Evolutionary conservation across 768 basidiomycete genomes (phyloP).

Genomic region (Cytidiella melzeri): DNA sequence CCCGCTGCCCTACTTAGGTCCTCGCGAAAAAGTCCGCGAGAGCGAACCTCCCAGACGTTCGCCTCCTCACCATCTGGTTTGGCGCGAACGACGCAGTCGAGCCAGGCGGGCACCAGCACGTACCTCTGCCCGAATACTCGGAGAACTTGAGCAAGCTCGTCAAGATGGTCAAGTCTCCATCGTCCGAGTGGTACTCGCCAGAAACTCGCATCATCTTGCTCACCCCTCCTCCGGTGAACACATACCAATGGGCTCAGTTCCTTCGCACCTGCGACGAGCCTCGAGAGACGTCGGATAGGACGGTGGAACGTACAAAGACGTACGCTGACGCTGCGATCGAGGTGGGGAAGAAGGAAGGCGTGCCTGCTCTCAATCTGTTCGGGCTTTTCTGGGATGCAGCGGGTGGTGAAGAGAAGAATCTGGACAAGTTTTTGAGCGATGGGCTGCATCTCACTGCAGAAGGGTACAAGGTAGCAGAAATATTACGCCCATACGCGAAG

Average conservation of each 20-base stretch:
- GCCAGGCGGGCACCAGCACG: conserved; percentile 62
- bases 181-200: conserved; percentile 62
- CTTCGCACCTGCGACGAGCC: conserved; percentile 45
- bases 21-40: conserved; percentile 41
- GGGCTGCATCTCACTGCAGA: conserved; percentile 72
- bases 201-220: conserved; percentile 72
- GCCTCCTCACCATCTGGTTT: conserved; percentile 10
- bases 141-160: conserved; percentile 62
- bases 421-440: conserved; percentile 55
- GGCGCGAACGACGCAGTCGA: conserved; percentile 69
- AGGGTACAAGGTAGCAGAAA: conserved; percentile 60
- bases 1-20: conserved; percentile 43
- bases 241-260: conserved; percentile 46
- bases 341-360: conserved; percentile 46
- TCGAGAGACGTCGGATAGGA: conserved; percentile 44
- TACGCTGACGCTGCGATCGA: conserved; percentile 71
- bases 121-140: conserved; percentile 60
- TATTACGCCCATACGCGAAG: neutral
- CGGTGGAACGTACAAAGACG: conserved; percentile 50
- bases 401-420: conserved; percentile 46
- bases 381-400: conserved; percentile 62
- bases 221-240: conserved; percentile 80
- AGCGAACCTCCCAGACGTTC: conserved; percentile 30
- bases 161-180: conserved; percentile 51
- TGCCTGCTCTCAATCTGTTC: conserved; percentile 74